A percentile compares a stretch with the other conserved stretches of the same genome.
These are phyloP conservation scores for Flaveria bidentis DNA, from an alignment of 129 eudicot genomes.

Conservation along the genomic window DNA sequence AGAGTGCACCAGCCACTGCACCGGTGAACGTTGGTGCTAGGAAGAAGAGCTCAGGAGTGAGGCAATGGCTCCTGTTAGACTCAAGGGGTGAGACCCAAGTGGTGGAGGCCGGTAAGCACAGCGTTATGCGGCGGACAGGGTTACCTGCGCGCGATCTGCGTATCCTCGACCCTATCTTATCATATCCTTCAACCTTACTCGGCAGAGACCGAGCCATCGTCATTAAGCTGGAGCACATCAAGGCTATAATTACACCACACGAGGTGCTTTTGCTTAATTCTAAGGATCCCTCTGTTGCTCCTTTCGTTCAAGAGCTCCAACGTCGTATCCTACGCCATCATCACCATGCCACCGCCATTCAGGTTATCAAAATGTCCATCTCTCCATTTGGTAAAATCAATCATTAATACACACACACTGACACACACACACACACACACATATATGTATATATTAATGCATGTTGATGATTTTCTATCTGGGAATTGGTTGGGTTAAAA, in stretches of 20 bases:
- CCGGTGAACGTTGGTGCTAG: background rate
- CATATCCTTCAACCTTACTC: constrained; percentile 66
- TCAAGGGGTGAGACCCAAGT: constrained; percentile 56
- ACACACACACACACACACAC: too few relatives aligned
- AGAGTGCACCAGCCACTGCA: background rate
- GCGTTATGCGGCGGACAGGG: constrained; percentile 68
- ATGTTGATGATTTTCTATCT: too few relatives aligned
- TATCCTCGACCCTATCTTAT: constrained; percentile 64
- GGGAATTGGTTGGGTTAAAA: too few relatives aligned
- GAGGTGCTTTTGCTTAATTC: constrained; percentile 65
- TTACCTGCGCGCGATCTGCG: constrained; percentile 84
- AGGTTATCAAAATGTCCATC: constrained; percentile 31
- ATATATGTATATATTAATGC: too few relatives aligned
- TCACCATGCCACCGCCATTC: constrained; percentile 48
- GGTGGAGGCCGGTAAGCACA: constrained; percentile 71
- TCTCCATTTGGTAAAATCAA: too few relatives aligned
- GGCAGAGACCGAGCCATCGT: constrained; percentile 49
- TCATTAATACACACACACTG: too few relatives aligned
- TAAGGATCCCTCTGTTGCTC: constrained; percentile 66
- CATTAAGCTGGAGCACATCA: too few relatives aligned
- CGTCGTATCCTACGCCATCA: constrained; percentile 49
- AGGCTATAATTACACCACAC: constrained; percentile 62
- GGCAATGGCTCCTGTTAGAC: constrained; percentile 61
- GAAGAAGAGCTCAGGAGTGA: constrained; percentile 55
- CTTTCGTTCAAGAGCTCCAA: constrained; percentile 68